Conservation (phyloP, 306 rosid genomes). For the Corylus avellana region DNA sequence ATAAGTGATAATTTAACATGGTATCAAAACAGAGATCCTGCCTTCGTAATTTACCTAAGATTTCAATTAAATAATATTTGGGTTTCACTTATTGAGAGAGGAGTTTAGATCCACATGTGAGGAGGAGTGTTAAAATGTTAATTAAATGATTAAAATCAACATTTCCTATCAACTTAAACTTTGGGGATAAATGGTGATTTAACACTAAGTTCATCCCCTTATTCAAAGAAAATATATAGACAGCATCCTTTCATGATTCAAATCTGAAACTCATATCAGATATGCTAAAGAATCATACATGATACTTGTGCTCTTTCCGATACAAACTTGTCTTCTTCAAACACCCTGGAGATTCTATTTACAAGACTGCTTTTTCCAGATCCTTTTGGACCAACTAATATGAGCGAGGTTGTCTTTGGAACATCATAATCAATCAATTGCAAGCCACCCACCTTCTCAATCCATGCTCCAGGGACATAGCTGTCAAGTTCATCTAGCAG, state of each 20-base stretch:
- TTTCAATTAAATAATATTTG: no score
- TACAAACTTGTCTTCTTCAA: conserved; percentile 64
- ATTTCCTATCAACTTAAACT: no score
- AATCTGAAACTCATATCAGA: conserved; percentile 8
- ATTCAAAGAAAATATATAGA: conserved; percentile 21
- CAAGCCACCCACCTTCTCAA: conserved; percentile 48
- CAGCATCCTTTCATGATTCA: conserved; percentile 12
- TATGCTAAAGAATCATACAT: conserved; percentile 43
- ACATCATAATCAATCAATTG: conserved; percentile 61
- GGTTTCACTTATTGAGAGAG: no score
- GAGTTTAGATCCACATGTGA: no score
- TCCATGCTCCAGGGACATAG: conserved; percentile 80
- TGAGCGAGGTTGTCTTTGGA: conserved; percentile 66
- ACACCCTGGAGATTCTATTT: conserved; percentile 69
- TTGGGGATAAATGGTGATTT: no score
- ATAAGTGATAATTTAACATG: no score
- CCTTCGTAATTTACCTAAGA: no score
- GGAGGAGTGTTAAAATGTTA: no score
- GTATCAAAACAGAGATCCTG: no score
- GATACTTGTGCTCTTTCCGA: conserved; percentile 86
- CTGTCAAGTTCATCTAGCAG: conserved; percentile 43
- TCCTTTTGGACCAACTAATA: conserved; percentile 80
- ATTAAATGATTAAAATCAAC: no score
- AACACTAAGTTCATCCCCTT: conserved; percentile 1
- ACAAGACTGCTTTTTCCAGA: conserved; percentile 92